These are phyloP conservation scores for Fusarium sp. DNA, from an alignment of 2,329 filamentous ascomycete genomes.

Conservation along the genomic window DNA sequence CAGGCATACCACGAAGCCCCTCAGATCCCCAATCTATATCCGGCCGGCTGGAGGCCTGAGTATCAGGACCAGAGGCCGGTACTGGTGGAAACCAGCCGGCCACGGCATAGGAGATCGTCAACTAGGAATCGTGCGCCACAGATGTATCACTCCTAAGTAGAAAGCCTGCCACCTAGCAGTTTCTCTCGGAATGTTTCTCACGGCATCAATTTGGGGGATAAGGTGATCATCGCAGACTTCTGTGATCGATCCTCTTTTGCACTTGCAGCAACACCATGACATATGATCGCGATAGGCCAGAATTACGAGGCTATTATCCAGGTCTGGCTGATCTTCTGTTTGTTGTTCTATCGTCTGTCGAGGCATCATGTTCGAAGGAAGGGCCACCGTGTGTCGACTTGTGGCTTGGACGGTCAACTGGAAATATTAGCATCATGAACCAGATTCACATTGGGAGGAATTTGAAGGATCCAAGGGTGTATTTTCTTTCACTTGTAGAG, in stretches of 20 bases:
- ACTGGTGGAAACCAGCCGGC: constrained; percentile 21
- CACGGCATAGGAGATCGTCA: constrained; percentile 10
- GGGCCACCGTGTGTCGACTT: not conserved
- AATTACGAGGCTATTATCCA: too few species aligned
- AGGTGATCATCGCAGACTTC: too few species aligned
- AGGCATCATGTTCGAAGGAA: not conserved
- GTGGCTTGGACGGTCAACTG: not conserved
- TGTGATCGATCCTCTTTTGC: too few species aligned
- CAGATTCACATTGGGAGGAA: too few species aligned
- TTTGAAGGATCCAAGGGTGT: not conserved
- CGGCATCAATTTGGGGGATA: too few species aligned
- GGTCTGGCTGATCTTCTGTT: not conserved
- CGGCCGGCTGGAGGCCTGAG: constrained; percentile 31
- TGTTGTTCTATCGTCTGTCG: not conserved
- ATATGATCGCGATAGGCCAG: too few species aligned
- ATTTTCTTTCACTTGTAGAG: not conserved
- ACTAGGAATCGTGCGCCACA: not conserved
- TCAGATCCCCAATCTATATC: constrained; percentile 31
- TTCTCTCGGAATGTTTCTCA: not conserved
- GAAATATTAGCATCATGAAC: not conserved
- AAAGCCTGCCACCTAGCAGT: not conserved
- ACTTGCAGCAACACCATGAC: not conserved
- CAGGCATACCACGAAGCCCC: constrained; percentile 39
- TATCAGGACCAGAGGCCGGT: not conserved
- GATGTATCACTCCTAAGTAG: constrained; percentile 13